Conservation (phyloP, 495 filamentous ascomycete genomes). For the Astrothelium macrocarpum region DNA sequence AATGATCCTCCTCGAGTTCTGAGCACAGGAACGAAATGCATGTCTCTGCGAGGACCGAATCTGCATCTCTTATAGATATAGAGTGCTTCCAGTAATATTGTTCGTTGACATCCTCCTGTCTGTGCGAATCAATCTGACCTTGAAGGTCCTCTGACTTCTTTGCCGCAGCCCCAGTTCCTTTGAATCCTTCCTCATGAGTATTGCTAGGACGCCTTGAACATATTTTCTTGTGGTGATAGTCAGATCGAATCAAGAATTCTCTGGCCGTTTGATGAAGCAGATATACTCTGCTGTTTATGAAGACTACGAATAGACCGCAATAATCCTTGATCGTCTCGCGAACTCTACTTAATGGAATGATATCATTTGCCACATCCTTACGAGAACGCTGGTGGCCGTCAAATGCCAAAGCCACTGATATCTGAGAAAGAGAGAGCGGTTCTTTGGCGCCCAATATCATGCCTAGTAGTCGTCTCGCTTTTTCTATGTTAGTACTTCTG, state of each 20-base stretch:
- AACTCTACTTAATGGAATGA: neutral
- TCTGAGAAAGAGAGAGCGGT: neutral
- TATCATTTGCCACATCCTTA: too few relatives aligned
- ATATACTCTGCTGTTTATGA: neutral
- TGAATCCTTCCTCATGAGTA: neutral
- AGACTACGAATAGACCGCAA: constrained; percentile 27
- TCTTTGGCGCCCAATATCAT: neutral
- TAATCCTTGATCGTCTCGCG: neutral
- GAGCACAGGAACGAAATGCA: neutral
- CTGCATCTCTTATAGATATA: neutral
- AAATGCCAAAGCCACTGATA: neutral
- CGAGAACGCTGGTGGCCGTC: neutral
- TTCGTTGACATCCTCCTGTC: neutral
- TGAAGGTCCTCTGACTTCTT: neutral
- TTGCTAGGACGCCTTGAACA: neutral
- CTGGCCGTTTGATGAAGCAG: constrained; percentile 9
- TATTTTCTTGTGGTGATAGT: neutral
- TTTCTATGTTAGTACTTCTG: neutral
- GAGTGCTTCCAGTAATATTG: neutral
- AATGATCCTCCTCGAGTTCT: neutral
- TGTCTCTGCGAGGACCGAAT: neutral
- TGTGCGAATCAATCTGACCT: neutral
- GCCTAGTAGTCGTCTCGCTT: neutral
- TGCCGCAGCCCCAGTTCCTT: neutral
- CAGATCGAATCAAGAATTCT: constrained; percentile 2